phyloP scores from a whole-genome alignment of 148 eudicot genomes.

The Selenicereus undatus region DNA sequence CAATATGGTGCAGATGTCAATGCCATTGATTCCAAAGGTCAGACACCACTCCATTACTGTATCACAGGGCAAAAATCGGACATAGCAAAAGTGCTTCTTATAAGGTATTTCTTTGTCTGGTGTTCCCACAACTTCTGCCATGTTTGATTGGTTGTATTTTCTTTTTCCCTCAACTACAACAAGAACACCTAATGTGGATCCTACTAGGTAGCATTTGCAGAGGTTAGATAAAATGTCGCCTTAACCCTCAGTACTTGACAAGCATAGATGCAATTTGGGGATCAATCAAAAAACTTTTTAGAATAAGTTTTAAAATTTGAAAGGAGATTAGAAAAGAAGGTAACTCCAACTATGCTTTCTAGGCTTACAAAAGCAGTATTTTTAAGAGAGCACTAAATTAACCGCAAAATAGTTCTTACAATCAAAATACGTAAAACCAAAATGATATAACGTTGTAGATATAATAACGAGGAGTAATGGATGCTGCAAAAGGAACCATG shows the following conservation, averaged over 20 bases:
- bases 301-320: not conserved
- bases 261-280: not conserved
- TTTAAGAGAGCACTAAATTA: not conserved
- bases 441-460: not conserved
- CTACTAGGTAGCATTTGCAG: too few species aligned
- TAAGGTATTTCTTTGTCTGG: conserved; percentile 46
- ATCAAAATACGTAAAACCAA: not conserved
- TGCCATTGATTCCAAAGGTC: conserved; percentile 66
- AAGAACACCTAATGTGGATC: too few species aligned
- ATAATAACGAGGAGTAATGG: not conserved
- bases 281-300: not conserved
- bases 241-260: not conserved
- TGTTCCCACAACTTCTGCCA: not conserved
- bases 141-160: not conserved
- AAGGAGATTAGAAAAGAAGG: not conserved
- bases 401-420: not conserved
- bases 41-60: conserved; percentile 82
- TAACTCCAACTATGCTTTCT: not conserved
- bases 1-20: conserved; percentile 78
- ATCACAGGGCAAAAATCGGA: conserved; percentile 52
- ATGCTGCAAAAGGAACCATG: not conserved
- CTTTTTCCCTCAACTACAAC: not conserved
- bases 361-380: not conserved
- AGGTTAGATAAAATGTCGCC: not conserved
- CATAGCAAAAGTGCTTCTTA: conserved; percentile 67